phyloP scores from a whole-genome alignment of 2,329 filamentous ascomycete genomes.

The Cordyceps cicadae region DNA sequence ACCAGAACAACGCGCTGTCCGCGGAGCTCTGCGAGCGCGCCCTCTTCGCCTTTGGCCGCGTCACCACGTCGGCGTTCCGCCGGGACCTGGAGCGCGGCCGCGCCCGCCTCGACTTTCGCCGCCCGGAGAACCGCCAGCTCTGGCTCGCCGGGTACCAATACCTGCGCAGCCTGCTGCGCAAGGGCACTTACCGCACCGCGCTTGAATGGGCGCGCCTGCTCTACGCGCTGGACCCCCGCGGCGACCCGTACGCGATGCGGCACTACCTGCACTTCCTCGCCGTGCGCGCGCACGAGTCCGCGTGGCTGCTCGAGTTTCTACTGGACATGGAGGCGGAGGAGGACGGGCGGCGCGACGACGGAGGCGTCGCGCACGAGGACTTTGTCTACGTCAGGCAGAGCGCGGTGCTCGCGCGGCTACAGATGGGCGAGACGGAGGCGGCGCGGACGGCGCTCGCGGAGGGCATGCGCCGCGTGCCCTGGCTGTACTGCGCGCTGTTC shows the following conservation, averaged over 20 bases:
- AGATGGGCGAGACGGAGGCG: constrained; percentile 56
- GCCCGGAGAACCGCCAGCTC: constrained; percentile 84
- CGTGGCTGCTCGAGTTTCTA: constrained; percentile 66
- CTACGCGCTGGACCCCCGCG: constrained; percentile 57
- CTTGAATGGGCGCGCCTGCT: constrained; percentile 90
- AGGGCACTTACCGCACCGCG: constrained; percentile 88
- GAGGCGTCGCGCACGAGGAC: constrained; percentile 27
- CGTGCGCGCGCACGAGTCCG: constrained; percentile 67
- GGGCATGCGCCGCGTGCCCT: constrained; percentile 69
- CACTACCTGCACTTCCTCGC: constrained; percentile 78
- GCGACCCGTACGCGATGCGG: constrained; percentile 75
- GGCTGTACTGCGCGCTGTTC: constrained; percentile 75
- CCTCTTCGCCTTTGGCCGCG: constrained; percentile 86
- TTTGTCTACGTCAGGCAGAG: constrained; percentile 68
- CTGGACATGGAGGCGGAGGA: constrained; percentile 32
- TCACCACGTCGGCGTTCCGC: constrained; percentile 74
- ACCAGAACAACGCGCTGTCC: constrained; percentile 77
- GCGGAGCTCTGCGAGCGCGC: constrained; percentile 85
- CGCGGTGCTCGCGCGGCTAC: constrained; percentile 65
- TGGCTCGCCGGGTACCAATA: constrained; percentile 88
- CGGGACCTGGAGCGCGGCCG: constrained; percentile 67
- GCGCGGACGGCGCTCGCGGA: constrained; percentile 56
- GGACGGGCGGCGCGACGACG: neutral
- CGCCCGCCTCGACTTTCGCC: constrained; percentile 70
- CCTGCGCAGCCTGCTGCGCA: constrained; percentile 73